A percentile compares a stretch with the other conserved stretches of the same genome.
phyloP scores from a whole-genome alignment of 768 basidiomycete genomes.

The Podaxis sp. region DNA sequence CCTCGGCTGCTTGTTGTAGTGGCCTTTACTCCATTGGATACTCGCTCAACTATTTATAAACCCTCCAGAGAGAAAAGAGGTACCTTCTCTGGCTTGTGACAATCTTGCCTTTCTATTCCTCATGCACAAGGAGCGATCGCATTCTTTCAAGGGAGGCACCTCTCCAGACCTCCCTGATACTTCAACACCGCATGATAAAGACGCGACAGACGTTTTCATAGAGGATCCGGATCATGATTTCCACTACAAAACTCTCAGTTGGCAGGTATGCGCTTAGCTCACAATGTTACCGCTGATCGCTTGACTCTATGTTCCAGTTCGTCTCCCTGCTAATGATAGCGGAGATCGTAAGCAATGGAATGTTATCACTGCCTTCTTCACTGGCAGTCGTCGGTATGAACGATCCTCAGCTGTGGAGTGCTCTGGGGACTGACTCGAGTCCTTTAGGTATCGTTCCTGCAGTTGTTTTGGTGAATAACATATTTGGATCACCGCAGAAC shows the following conservation, averaged over 20 bases:
- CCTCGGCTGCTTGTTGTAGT: no score
- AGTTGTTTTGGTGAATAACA: conserved; percentile 33
- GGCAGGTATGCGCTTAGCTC: conserved; percentile 36
- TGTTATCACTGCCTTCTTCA: conserved; percentile 52
- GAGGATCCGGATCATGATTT: conserved; percentile 44
- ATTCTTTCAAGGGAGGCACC: background rate
- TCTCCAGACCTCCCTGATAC: background rate
- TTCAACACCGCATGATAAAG: background rate
- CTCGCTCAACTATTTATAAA: background rate
- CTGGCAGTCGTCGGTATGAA: conserved; percentile 49
- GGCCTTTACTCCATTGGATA: no score
- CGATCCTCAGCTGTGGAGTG: background rate
- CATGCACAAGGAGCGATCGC: background rate
- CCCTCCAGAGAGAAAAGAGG: background rate
- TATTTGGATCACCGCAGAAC: background rate
- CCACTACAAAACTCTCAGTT: conserved; percentile 52
- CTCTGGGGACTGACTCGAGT: background rate
- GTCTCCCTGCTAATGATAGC: conserved; percentile 54
- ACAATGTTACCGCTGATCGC: background rate
- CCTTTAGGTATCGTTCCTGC: conserved; percentile 50
- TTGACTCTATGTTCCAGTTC: conserved; percentile 30
- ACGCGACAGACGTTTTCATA: conserved; percentile 41
- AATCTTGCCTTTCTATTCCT: background rate
- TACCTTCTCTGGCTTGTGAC: background rate
- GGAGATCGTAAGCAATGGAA: conserved; percentile 57